Percentiles rank a stretch among this genome's conserved stretches.
Conservation (phyloP, 116 monocot species). For the Trichopus zeylanicus region DNA sequence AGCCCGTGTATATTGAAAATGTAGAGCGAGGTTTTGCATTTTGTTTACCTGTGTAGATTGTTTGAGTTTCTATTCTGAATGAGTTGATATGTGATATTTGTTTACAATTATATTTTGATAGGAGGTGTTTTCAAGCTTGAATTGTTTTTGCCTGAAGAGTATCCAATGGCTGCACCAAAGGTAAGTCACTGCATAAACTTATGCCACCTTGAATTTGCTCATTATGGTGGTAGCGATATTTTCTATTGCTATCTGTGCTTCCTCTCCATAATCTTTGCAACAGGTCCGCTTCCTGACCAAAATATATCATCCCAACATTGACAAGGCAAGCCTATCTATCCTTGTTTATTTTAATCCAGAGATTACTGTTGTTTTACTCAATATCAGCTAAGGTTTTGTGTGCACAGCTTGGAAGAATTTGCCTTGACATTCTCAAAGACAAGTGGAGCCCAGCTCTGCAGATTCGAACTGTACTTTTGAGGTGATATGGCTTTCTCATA, state of each 20-base stretch:
- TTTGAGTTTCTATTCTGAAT: neutral
- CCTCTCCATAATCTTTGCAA: no score
- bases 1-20: no score
- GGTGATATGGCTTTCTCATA: slow-evolving; percentile 22
- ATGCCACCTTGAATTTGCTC: no score
- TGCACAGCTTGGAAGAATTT: slow-evolving; percentile 52
- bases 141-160: slow-evolving; percentile 91
- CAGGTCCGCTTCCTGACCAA: slow-evolving; percentile 61
- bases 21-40: no score
- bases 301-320: slow-evolving; percentile 69
- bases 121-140: slow-evolving; percentile 97
- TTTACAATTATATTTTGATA: slow-evolving; percentile 3
- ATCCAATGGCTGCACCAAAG: slow-evolving; percentile 99
- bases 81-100: neutral
- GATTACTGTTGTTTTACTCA: neutral
- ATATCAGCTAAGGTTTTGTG: neutral
- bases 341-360: neutral
- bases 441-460: slow-evolving; percentile 76
- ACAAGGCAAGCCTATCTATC: slow-evolving; percentile 32
- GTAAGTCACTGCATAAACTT: slow-evolving; percentile 14
- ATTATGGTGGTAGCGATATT: neutral
- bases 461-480: slow-evolving; percentile 62
- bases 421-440: slow-evolving; percentile 70
- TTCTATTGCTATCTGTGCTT: neutral
- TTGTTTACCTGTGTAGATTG: no score